Evolutionary conservation across 2,329 filamentous ascomycete species (phyloP), one percentile per base, ranked within the genome.

Genomic region (Fusarium algeriense): DNA sequence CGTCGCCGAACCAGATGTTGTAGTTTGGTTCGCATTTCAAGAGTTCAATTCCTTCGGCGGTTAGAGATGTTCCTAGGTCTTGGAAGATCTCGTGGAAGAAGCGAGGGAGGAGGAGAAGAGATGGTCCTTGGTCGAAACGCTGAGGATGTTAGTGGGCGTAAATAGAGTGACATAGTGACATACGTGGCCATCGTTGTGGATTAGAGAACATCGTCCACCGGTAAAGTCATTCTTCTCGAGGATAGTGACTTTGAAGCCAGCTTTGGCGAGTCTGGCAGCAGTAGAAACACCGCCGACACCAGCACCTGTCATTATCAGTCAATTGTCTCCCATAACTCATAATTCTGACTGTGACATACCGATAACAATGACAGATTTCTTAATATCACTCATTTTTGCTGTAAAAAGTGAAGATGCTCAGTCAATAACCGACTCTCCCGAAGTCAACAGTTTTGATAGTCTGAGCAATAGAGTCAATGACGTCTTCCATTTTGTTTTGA

Each of bases 51-150:
- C 89, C 90, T 76, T 93, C 91, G 1, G 82, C 84, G 68, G 88
- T 85, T 15, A 93, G 82, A 13, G 86, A 88, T 9, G 91, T 93
- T 67, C 85, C 90, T 3, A 94, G 86, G 73, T 94, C 92, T 59
- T 82, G 78, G 76, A 93, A 94, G 23, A 89, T 88, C 80, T 92
- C 89, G 32, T 86, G 84, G 83, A 94, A 94, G 61, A 93, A 85
- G 60, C 88, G 86, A 4, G 92, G 92, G 9, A 94, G 88, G 0
- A 94, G 85, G 20, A 94, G 86, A 6, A 94, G 86, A 2, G 91
- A 93, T 0, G 92, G 92, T 0, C 92, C 92, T 83, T 93, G 91
- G 76, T 94, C 92, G 81, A 94, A 94, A 62, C 92, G 88, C 78
- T 90, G 19, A 0, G 2, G 5, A 3, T 11, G 34, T 71, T 55